Conservation (phyloP, 345 rosid genomes). For the Hibiscus trionum region DNA sequence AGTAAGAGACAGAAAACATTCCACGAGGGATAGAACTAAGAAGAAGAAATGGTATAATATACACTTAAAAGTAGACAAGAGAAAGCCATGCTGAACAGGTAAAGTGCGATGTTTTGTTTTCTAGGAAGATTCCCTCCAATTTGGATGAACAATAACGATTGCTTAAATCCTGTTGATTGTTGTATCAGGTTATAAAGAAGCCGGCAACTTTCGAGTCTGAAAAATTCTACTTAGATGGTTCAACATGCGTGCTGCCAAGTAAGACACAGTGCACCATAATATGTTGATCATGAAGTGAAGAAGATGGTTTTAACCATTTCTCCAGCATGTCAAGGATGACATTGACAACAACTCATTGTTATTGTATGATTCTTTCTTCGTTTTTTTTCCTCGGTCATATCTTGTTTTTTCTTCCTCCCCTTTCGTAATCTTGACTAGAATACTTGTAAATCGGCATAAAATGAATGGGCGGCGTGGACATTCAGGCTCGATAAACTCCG, state of each 20-base stretch:
- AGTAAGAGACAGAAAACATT: slow-evolving; percentile 48
- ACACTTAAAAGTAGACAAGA: slow-evolving; percentile 74
- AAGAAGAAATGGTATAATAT: slow-evolving; percentile 87
- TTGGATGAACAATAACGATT: background rate
- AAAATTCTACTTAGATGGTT: slow-evolving; percentile 1
- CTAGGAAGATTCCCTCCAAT: background rate
- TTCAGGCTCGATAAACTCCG: no score
- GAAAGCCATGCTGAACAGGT: slow-evolving; percentile 70
- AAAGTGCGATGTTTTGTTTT: background rate
- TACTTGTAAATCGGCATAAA: slow-evolving; percentile 12
- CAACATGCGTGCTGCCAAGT: slow-evolving; percentile 4
- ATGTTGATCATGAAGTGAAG: background rate
- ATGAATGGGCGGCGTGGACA: background rate
- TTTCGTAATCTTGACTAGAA: slow-evolving; percentile 8
- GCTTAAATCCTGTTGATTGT: background rate
- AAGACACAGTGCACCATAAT: slow-evolving; percentile 2
- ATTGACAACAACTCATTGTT: slow-evolving; percentile 22
- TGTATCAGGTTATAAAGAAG: background rate
- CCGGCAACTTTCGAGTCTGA: background rate
- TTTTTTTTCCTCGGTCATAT: background rate
- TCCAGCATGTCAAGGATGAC: slow-evolving; percentile 12
- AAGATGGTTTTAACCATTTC: slow-evolving; percentile 6
- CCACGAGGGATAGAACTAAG: slow-evolving; percentile 45
- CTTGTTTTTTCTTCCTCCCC: slow-evolving; percentile 3
- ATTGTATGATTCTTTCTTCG: slow-evolving; percentile 22